A percentile compares a stretch with the other conserved stretches of the same genome.
These are phyloP conservation scores for Amborella trichopoda DNA, from an alignment of 164 flowering plant genomes.

Conservation along the genomic window DNA sequence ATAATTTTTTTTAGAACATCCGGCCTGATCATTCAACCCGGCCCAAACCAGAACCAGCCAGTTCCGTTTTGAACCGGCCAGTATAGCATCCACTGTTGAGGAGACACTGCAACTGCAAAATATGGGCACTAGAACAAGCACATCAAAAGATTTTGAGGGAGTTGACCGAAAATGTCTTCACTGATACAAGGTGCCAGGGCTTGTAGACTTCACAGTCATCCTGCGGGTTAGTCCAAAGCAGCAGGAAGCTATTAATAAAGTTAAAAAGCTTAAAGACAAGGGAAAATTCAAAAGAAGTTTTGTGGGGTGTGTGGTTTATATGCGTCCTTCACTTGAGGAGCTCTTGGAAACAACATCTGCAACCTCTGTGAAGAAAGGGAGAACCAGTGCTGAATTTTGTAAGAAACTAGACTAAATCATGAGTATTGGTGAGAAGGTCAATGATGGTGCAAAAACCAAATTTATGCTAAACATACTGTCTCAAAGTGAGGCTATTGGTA, in stretches of 20 bases:
- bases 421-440: no score
- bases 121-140: no score
- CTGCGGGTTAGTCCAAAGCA: slow-evolving; percentile 42
- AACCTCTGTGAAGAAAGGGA: no score
- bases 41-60: no score
- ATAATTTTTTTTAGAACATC: no score
- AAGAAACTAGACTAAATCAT: slow-evolving; percentile 33
- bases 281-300: slow-evolving; percentile 42
- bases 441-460: slow-evolving; percentile 77
- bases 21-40: no score
- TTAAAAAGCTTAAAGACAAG: slow-evolving; percentile 22
- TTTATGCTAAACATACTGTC: slow-evolving; percentile 57
- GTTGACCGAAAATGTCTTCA: slow-evolving; percentile 78
- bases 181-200: slow-evolving; percentile 87
- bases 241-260: slow-evolving; percentile 22
- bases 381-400: slow-evolving; percentile 25
- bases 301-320: slow-evolving; percentile 53
- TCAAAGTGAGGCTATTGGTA: slow-evolving; percentile 57
- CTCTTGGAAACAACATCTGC: slow-evolving; percentile 18
- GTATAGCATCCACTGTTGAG: no score
- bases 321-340: slow-evolving; percentile 50
- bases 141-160: no score
- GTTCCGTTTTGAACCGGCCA: no score
- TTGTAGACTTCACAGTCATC: slow-evolving; percentile 63
- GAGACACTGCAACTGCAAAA: no score